Base-by-base conservation (phyloP, 1,284 basidiomycete species). In the Boletus holoroseus region DNA sequence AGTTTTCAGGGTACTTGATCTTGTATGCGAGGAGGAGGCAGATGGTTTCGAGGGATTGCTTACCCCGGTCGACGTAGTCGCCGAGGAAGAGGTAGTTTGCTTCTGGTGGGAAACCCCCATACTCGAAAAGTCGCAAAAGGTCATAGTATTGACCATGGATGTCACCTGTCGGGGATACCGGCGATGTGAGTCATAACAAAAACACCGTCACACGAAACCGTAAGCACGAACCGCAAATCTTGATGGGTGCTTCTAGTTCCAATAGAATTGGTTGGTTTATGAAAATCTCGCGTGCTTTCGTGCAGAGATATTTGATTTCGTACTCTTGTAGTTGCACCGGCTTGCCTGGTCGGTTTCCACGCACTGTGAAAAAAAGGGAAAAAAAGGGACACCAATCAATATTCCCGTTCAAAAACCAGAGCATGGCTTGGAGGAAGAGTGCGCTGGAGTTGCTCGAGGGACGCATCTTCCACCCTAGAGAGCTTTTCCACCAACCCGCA, bases 1-100 rank as follows among this genome's bases (percentile, higher is more conserved):
- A 95, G 77, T 95, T 95, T 81, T 95, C 92, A 48, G 92, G 93
- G 76, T 95, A 95, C 80, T 95, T 95, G 82, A 95, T 95, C 82
- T 94, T 94, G 84, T 94, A 94, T 45, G 90, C 89, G 58, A 94
- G 82, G 53, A 94, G 78, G 30, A 89, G 79, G 63, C 91, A 94
- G 69, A 95, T 95, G 22, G 93, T 94, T 75, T 95, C 93, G 59
- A 95, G 81, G 46, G 85, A 89, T 71, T 94, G 92, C 73, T 95
- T 95, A 62, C 93, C 92, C 70, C 92, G 84, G 74, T 95, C 93
- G 63, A 95, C 93, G 68, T 94, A 95, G 73, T 94, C 92, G 56
- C 92, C 92, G 44, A 95, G 81, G 79, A 95, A 95, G 62, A 94
- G 85, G 73, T 95, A 95, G 72, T 94, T 95, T 55, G 92, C 90